Conservation (phyloP, 495 filamentous ascomycete genomes). For the Aspergillus taichungensis region DNA sequence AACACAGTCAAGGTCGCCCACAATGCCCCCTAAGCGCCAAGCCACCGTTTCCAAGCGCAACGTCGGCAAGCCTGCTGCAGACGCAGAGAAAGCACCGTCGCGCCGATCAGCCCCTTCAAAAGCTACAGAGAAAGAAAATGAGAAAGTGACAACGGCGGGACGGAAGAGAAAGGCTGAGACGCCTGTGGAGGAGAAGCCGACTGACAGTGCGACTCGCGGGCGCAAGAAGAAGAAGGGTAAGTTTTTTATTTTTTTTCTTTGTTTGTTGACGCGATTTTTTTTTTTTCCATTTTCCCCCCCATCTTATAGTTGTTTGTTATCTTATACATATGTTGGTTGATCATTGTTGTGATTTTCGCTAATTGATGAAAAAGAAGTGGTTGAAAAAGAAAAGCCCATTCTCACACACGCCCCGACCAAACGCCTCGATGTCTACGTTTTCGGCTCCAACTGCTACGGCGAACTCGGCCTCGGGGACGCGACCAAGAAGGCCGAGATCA, state of each 20-base stretch:
- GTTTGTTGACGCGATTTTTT: neutral
- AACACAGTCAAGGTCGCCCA: neutral
- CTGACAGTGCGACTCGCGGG: neutral
- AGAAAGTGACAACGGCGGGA: neutral
- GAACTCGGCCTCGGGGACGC: conserved; percentile 46
- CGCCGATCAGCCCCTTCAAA: neutral
- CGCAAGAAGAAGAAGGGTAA: conserved; percentile 2
- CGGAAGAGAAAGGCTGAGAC: conserved; percentile 1
- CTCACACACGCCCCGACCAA: conserved; percentile 28
- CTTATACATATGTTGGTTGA: no score
- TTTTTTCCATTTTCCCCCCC: no score
- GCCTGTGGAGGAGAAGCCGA: neutral
- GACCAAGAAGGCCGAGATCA: conserved; percentile 37
- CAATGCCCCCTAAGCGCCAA: conserved; percentile 2
- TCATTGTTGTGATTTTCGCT: neutral
- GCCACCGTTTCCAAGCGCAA: neutral
- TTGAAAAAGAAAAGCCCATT: conserved; percentile 2
- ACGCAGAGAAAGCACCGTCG: no score
- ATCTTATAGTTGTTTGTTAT: no score
- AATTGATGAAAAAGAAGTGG: neutral
- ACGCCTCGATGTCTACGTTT: conserved; percentile 43
- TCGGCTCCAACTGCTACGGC: conserved; percentile 40
- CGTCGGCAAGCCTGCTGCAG: no score
- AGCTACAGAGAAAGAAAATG: neutral
- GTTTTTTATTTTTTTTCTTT: neutral